These are phyloP conservation scores for Salix dunnii DNA, from an alignment of 345 rosid species.

Conservation along the genomic window DNA sequence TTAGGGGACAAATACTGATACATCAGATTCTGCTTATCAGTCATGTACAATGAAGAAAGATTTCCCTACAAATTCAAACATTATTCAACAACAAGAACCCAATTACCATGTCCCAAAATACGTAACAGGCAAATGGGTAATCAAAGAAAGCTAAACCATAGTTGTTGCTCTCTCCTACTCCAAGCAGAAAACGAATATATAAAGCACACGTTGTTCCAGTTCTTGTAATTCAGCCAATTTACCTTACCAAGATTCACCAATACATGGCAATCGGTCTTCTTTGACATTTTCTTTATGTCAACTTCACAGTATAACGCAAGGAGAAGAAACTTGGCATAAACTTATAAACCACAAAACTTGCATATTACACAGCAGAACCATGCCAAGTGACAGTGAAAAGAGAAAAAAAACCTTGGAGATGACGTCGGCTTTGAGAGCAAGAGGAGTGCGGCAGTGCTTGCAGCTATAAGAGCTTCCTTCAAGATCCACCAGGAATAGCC, in stretches of 20 bases:
- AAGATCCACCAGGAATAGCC: slow-evolving; percentile 50
- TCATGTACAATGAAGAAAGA: not conserved
- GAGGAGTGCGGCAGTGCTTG: slow-evolving; percentile 69
- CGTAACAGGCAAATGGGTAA: not conserved
- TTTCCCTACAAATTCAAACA: not conserved
- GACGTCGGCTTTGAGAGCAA: slow-evolving; percentile 48
- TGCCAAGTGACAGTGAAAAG: not conserved
- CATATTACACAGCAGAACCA: too few relatives aligned
- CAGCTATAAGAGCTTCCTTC: slow-evolving; percentile 63
- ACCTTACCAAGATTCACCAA: too few relatives aligned
- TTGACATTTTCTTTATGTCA: too few relatives aligned
- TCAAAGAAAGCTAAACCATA: not conserved
- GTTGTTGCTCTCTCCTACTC: too few relatives aligned
- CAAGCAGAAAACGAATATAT: too few relatives aligned
- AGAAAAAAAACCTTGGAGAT: slow-evolving; percentile 53
- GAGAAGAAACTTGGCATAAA: too few relatives aligned
- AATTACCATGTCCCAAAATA: not conserved
- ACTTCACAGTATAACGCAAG: too few relatives aligned
- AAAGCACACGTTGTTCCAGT: too few relatives aligned
- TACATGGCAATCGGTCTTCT: too few relatives aligned
- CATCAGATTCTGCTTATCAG: not conserved
- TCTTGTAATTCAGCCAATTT: too few relatives aligned
- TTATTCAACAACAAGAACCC: not conserved
- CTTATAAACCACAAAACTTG: too few relatives aligned
- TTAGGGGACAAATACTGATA: not conserved